These are phyloP conservation scores for Solanum tarapatanum DNA, from an alignment of 257 asterid genomes.

Conservation along the genomic window DNA sequence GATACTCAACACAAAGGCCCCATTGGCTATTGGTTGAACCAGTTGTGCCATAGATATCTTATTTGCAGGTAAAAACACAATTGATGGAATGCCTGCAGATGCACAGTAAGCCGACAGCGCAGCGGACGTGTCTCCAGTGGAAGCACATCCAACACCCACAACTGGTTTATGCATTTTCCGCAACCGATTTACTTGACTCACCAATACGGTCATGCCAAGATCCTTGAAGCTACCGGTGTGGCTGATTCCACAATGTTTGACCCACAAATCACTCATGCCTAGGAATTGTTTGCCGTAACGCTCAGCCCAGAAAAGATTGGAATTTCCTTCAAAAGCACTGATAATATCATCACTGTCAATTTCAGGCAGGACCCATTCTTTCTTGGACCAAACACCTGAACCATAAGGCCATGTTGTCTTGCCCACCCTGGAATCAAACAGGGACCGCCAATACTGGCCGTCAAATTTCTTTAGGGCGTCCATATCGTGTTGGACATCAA, in stretches of 20 bases:
- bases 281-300: slow-evolving; percentile 78
- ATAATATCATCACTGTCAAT: slow-evolving; percentile 60
- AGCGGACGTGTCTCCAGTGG: slow-evolving; percentile 75
- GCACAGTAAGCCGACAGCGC: slow-evolving; percentile 83
- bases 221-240: slow-evolving; percentile 80
- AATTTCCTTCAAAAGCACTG: slow-evolving; percentile 69
- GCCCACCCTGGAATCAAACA: slow-evolving; percentile 82
- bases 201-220: slow-evolving; percentile 79
- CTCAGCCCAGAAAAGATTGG: slow-evolving; percentile 78
- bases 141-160: slow-evolving; percentile 80
- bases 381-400: slow-evolving; percentile 81
- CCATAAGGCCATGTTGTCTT: slow-evolving; percentile 86
- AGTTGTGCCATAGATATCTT: slow-evolving; percentile 61
- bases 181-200: slow-evolving; percentile 65
- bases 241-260: slow-evolving; percentile 73
- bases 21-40: slow-evolving; percentile 85
- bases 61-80: slow-evolving; percentile 68
- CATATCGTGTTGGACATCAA: slow-evolving; percentile 75
- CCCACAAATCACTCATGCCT: slow-evolving; percentile 82
- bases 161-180: slow-evolving; percentile 60
- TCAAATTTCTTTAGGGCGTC: slow-evolving; percentile 60
- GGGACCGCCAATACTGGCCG: slow-evolving; percentile 65
- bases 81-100: slow-evolving; percentile 72
- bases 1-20: slow-evolving; percentile 71
- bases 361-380: slow-evolving; percentile 75